phyloP scores from a whole-genome alignment of 1,284 basidiomycete species.

The Austroboletus niveus region DNA sequence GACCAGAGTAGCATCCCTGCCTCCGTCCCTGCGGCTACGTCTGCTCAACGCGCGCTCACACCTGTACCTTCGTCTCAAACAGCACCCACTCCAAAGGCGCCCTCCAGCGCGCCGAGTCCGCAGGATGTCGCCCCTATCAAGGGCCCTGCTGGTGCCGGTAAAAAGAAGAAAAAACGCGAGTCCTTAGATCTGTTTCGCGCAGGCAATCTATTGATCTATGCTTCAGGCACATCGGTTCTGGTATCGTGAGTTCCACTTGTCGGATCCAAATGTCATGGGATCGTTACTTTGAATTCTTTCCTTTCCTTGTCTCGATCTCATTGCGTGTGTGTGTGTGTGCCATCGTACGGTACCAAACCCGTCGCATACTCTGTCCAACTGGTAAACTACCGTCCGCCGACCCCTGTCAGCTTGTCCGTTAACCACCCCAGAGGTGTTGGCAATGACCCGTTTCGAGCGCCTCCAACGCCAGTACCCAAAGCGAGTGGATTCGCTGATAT shows the following conservation, averaged over 20 bases:
- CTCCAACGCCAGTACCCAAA: conserved; percentile 55
- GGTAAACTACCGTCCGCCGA: conserved; percentile 27
- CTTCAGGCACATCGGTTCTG: conserved; percentile 28
- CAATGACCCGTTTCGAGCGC: conserved; percentile 56
- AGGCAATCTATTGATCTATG: conserved; percentile 4
- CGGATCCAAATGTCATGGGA: neutral
- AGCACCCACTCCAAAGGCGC: conserved; percentile 42
- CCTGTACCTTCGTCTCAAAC: conserved; percentile 50
- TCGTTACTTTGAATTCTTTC: too few species aligned
- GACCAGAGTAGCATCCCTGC: conserved; percentile 34
- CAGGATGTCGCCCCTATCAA: conserved; percentile 46
- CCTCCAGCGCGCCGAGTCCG: conserved; percentile 37
- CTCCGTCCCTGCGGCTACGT: conserved; percentile 42
- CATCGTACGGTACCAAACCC: conserved; percentile 1
- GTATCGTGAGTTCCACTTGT: conserved; percentile 15
- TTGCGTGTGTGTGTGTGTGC: neutral
- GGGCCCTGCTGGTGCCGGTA: conserved; percentile 51
- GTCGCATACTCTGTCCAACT: neutral
- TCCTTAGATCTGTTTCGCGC: neutral
- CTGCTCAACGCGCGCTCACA: conserved; percentile 42
- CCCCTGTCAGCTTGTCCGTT: conserved; percentile 68
- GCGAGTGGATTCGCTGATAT: conserved; percentile 75
- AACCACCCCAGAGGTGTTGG: conserved; percentile 79
- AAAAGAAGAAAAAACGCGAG: conserved; percentile 54
- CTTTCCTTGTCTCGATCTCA: neutral